These are phyloP conservation scores for Suhomyces bribrorum DNA, from an alignment of 1,139 yeast species.

Conservation along the genomic window DNA sequence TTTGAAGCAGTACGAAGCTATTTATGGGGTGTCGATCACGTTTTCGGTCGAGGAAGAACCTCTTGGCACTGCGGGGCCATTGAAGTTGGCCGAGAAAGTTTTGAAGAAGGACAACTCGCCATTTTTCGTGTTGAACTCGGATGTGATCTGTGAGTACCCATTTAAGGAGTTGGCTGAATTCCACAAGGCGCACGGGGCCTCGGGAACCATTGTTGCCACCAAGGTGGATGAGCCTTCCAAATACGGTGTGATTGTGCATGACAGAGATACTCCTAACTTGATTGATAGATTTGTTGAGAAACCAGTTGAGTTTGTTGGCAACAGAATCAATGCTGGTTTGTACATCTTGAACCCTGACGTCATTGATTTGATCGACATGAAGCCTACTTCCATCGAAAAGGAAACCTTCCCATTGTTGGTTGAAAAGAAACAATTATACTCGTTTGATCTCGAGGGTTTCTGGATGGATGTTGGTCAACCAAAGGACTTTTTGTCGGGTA, in stretches of 20 bases:
- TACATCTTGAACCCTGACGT: constrained; percentile 96
- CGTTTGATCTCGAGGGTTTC: constrained; percentile 97
- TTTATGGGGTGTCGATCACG: constrained; percentile 91
- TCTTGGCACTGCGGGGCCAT: constrained; percentile 98
- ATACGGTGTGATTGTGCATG: constrained; percentile 99
- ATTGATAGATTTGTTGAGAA: constrained; percentile 99
- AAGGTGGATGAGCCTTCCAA: constrained; percentile 99
- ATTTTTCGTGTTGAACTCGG: constrained; percentile 96
- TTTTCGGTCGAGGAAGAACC: constrained; percentile 99
- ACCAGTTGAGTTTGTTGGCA: constrained; percentile 98
- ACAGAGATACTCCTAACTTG: constrained; percentile 86
- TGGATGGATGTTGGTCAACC: constrained; percentile 99
- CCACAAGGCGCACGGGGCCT: constrained; percentile 96
- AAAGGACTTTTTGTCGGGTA: constrained; percentile 97
- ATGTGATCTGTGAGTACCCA: constrained; percentile 98
- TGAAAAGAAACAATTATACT: constrained; percentile 83
- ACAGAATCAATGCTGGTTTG: constrained; percentile 96
- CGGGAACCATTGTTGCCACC: constrained; percentile 98
- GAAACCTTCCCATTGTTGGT: constrained; percentile 98
- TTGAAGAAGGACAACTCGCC: constrained; percentile 95
- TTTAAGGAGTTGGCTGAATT: constrained; percentile 87
- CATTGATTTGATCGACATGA: constrained; percentile 92
- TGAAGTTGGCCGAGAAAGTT: constrained; percentile 93
- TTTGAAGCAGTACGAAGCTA: constrained; percentile 88
- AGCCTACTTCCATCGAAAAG: constrained; percentile 98